Base-by-base conservation (phyloP, 2,329 filamentous ascomycete species). In the Bipolaris cookei region DNA sequence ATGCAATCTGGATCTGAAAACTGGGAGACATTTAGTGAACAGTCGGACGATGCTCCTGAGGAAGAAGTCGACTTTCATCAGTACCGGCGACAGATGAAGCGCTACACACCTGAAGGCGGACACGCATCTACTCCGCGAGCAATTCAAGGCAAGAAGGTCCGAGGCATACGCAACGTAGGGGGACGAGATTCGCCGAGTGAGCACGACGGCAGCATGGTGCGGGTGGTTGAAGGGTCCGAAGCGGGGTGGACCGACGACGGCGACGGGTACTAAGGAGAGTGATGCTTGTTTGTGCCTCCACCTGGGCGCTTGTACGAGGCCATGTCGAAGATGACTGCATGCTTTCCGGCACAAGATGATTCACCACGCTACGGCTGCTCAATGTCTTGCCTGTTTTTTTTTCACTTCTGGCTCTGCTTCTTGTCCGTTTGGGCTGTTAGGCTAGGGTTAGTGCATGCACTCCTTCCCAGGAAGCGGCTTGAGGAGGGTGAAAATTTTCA, bases 1-100 rank as follows among this genome's bases (percentile, higher is more conserved):
- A 83, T 83, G 20, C 83, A 90, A 23, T 92, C 90, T 4, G 91
- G 91, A 1, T 96, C 91, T 3, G 94, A 98, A 78, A 98, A 98
- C 75, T 98, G 94, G 94, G 94, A 98, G 77, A 97, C 93, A 8
- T 98, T 95, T 69, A 93, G 95, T 67, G 91, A 96, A 74, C 87
- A 84, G 64, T 92, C 89, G 59, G 89, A 92, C 69, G 86, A 88
- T 0, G 59, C 92, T 68, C 82, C 84, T 0, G 76, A 78, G 62
- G 69, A 67, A 21, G 92, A 97, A 72, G 88, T 88, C 3, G 91
- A 95, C 59, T 83, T 86, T 8, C 96, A 96, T 76, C 91, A 91
- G 70, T 89, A 90, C 63, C 85, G 89, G 51, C 85, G 88, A 59
- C 84, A 86, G 34, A 83, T 83, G 65, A 93, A 92, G 78, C 84